Percentiles rank a stretch among this genome's conserved stretches.
Conservation (phyloP, 2,329 filamentous ascomycete species). For the Penicillium concentricum region DNA sequence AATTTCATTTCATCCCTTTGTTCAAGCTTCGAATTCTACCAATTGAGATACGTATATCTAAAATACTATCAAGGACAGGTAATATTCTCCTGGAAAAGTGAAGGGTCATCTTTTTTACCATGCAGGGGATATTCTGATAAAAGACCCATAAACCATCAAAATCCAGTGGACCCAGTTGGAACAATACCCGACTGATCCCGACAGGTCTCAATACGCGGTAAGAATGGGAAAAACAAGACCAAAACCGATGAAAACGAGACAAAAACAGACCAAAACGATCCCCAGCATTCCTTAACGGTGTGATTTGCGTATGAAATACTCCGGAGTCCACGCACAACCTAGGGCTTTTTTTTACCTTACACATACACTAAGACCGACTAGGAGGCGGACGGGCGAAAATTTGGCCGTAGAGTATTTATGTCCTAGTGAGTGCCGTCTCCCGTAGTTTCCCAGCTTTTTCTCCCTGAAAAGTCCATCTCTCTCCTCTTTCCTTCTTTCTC, state of each 20-base stretch:
- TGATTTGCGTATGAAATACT: constrained; percentile 21
- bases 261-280: constrained; percentile 5
- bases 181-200: constrained; percentile 16
- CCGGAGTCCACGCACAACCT: constrained; percentile 24
- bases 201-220: constrained; percentile 13
- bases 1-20: neutral
- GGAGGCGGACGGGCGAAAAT: constrained; percentile 39
- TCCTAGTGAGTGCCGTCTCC: constrained; percentile 29
- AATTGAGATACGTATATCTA: neutral
- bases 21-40: neutral
- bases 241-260: neutral
- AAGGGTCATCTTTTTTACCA: neutral
- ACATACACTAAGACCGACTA: constrained; percentile 32
- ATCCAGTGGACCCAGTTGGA: constrained; percentile 9
- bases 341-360: constrained; percentile 28
- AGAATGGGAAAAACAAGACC: constrained; percentile 18
- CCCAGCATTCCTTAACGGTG: constrained; percentile 22
- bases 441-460: constrained; percentile 39
- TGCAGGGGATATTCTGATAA: constrained; percentile 7
- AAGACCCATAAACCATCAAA: neutral
- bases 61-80: neutral
- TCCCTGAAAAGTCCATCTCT: constrained; percentile 32
- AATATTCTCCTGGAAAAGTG: neutral
- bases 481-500: constrained; percentile 25
- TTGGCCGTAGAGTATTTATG: constrained; percentile 41